Conservation (phyloP, 208 protist species). For the Trypanosoma conorhini region DNA sequence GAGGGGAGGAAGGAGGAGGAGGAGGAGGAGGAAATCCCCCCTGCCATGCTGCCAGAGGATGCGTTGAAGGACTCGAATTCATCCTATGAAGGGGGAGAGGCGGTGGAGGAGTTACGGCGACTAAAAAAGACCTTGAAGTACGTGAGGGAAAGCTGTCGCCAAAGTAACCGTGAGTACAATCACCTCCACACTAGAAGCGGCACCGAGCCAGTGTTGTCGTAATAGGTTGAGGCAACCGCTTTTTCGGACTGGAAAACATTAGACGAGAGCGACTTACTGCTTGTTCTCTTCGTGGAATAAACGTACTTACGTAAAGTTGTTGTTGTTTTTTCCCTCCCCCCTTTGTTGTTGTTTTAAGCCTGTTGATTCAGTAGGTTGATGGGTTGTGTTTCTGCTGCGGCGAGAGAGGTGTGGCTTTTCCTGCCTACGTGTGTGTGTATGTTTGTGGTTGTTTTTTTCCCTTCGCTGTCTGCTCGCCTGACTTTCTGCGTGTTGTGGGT, state of each 20-base stretch:
- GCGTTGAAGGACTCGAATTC: background rate
- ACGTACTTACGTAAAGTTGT: background rate
- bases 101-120: slow-evolving; percentile 23
- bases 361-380: background rate
- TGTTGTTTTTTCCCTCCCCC: background rate
- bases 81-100: slow-evolving; percentile 18
- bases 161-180: slow-evolving; percentile 37
- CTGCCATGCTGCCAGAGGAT: background rate
- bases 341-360: background rate
- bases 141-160: slow-evolving; percentile 43
- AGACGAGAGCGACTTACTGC: background rate
- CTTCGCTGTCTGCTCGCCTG: background rate
- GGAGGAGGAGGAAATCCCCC: background rate
- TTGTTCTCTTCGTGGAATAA: background rate
- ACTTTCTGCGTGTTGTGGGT: too few relatives aligned
- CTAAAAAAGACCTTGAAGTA: slow-evolving; percentile 30
- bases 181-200: slow-evolving; percentile 54
- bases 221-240: background rate
- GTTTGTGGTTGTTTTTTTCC: background rate
- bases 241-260: background rate
- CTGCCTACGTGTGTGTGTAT: background rate
- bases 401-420: background rate
- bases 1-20: too few relatives aligned
- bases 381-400: background rate
- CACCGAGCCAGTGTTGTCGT: slow-evolving; percentile 24